These are phyloP conservation scores for Tylopilus subfusipes DNA, from an alignment of 768 basidiomycete genomes.

Conservation along the genomic window DNA sequence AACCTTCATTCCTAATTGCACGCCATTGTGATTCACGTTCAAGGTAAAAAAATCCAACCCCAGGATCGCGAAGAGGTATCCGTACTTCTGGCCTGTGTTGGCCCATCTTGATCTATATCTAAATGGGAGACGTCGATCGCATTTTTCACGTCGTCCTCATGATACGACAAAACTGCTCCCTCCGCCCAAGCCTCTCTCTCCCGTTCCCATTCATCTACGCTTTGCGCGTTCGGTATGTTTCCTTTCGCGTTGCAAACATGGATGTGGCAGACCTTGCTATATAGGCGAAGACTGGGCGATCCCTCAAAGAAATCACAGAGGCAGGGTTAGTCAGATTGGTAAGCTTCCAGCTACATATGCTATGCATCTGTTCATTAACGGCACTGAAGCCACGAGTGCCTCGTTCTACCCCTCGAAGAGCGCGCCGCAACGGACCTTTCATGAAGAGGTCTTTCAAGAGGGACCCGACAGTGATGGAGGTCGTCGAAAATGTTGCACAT, in stretches of 20 bases:
- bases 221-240: constrained; percentile 9
- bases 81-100: constrained; percentile 12
- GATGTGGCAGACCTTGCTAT: background rate
- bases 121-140: background rate
- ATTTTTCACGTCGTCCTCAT: background rate
- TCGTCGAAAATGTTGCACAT: background rate
- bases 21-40: background rate
- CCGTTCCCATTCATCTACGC: constrained; percentile 9
- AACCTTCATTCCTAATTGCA: background rate
- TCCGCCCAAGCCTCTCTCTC: background rate
- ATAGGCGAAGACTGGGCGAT: constrained; percentile 10
- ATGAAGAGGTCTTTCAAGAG: background rate
- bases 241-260: background rate
- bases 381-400: background rate
- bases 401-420: background rate
- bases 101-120: constrained; percentile 17
- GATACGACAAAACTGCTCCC: background rate
- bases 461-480: background rate
- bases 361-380: background rate
- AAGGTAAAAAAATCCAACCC: constrained; percentile 14
- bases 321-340: background rate
- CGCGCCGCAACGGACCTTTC: background rate
- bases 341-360: background rate
- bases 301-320: background rate
- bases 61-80: constrained; percentile 11